Conservation (phyloP, 2,329 filamentous ascomycete genomes). For the Pseudodiploospora longispora region DNA sequence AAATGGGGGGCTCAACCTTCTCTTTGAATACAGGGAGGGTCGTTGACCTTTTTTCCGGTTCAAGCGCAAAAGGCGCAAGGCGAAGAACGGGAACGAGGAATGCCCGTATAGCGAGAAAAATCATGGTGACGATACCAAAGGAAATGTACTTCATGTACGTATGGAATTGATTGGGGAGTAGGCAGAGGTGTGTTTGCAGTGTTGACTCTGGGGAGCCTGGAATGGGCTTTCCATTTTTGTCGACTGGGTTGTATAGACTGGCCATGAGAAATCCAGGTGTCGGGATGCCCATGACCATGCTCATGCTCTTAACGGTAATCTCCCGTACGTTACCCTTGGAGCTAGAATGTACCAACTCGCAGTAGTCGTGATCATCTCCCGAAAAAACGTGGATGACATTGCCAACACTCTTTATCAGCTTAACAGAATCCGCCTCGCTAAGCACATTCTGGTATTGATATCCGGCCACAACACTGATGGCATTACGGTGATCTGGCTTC, state of each 20-base stretch:
- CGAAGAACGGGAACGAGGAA: constrained; percentile 48
- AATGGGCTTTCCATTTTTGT: constrained; percentile 45
- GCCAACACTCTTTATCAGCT: constrained; percentile 68
- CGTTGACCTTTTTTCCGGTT: constrained; percentile 23
- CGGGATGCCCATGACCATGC: constrained; percentile 92
- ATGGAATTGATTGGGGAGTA: constrained; percentile 78
- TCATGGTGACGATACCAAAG: constrained; percentile 47
- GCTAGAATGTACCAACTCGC: constrained; percentile 72
- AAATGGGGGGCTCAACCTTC: constrained; percentile 38
- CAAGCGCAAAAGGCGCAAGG: constrained; percentile 46
- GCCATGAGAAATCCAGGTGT: constrained; percentile 80
- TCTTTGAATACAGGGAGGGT: constrained; percentile 40
- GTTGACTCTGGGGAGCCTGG: constrained; percentile 44
- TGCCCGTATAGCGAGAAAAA: constrained; percentile 44
- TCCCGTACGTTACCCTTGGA: constrained; percentile 61
- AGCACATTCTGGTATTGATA: constrained; percentile 98
- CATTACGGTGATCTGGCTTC: constrained; percentile 61
- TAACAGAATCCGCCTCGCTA: constrained; percentile 63
- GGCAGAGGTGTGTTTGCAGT: constrained; percentile 80
- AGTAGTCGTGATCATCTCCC: constrained; percentile 97
- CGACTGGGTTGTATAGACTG: constrained; percentile 87
- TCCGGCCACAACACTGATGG: constrained; percentile 67
- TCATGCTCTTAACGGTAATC: constrained; percentile 92
- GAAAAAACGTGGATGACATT: constrained; percentile 84
- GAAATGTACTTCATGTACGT: constrained; percentile 74